Base-by-base conservation (phyloP, 306 rosid genomes). In the Rosa persica region DNA sequence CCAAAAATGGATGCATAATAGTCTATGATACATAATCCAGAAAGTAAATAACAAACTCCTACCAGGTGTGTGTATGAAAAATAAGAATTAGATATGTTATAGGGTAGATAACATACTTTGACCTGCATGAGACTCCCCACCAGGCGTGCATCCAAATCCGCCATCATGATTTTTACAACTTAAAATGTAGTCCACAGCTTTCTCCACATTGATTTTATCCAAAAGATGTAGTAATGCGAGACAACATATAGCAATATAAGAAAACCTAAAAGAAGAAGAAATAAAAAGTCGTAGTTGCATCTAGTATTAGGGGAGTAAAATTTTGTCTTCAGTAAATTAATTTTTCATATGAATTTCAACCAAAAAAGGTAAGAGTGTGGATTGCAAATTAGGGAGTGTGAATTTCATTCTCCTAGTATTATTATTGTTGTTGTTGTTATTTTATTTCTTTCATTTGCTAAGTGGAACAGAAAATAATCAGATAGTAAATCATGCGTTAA, bases 121-220 rank as follows among this genome's bases (percentile, higher is more conserved):
- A 36, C 96, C 93, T 9, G 97, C 83, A 83, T 94, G 98, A 75
- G 98, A 94, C 85, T 94, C 97, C 67, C 92, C 97, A 73, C 96
- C 97, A 67, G 97, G 97, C 19, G 89, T 87, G 90, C 95, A 84
- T 80, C 97, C 98, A 77, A 94, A 95, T 75, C 97, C 97, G n/a
- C 97, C 97, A 76, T 91, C 97, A 87, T 90, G 88, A 81, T 92
- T 94, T 88, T 83, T 92, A 87, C 97, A 92, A 82, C 97, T 90
- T 67, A 92, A 49, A 49, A 89, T 86, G 66, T 87, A 94, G 81
- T 84, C 84, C 83, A 92, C 97, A 17, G 93, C 97, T 82, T 89
- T 94, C 83, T 90, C 95, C 76, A 94, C 92, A 75, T 92, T 86
- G 75, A 92, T 84, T 87, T 84, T 89, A 48, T 94, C 89, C 90